These are phyloP conservation scores for Prunus mongolica DNA, from an alignment of 306 rosid genomes.

Conservation along the genomic window DNA sequence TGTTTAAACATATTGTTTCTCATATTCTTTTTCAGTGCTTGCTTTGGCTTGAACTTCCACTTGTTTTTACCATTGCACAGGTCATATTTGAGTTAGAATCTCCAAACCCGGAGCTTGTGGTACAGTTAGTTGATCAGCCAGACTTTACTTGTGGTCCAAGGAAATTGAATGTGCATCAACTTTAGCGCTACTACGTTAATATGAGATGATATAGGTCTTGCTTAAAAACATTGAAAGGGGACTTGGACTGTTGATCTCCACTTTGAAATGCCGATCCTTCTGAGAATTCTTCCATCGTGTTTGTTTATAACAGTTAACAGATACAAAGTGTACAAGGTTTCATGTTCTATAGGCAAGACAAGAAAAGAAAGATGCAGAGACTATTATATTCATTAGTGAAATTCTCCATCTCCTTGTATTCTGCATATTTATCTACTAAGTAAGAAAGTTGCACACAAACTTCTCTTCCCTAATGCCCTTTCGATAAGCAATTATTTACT, in stretches of 20 bases:
- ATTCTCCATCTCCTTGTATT: no score
- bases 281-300: not conserved
- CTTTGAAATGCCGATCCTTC: not conserved
- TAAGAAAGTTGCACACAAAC: not conserved
- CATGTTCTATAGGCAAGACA: not conserved
- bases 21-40: not conserved
- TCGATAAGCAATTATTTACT: not conserved
- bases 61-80: constrained; percentile 28
- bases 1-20: not conserved
- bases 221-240: not conserved
- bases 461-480: not conserved
- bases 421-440: not conserved
- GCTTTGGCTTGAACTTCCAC: not conserved
- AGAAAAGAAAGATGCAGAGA: not conserved
- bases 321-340: not conserved
- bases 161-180: constrained; percentile 13
- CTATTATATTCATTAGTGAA: not conserved
- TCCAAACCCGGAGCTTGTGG: constrained; percentile 49
- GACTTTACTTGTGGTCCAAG: constrained; percentile 62
- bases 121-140: constrained; percentile 53
- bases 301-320: not conserved
- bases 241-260: not conserved
- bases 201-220: not conserved
- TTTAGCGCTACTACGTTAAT: not conserved
- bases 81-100: constrained; percentile 76